Base-by-base conservation (phyloP, 1,284 basidiomycete genomes). In the Abortiporus biennis region DNA sequence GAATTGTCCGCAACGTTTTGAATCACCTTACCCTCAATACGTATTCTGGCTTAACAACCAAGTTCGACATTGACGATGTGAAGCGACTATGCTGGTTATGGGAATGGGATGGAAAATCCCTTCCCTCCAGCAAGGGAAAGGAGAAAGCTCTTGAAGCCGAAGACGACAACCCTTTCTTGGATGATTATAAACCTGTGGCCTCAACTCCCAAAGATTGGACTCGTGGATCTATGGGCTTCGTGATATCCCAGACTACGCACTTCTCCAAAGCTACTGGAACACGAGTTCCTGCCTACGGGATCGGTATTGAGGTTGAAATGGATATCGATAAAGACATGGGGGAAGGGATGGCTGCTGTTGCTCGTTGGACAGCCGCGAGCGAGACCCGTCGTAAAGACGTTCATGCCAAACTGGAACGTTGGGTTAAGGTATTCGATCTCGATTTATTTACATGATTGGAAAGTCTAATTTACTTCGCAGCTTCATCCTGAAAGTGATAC, bases 261-360 rank as follows among this genome's bases (percentile, higher is more conserved):
- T 76, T 80, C 55, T 76, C 72, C 11, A 85, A 81, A 53, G 52
- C 63, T 2, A 71, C 72, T n/a, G 73, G 75, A 12, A 80, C 78
- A 50, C 76, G 86, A 27, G 66, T 86, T 11, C 78, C 85, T 23
- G 87, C 75, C 0, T 90, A 89, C 58, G 86, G 87, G 11, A 73
- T 90, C 47, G 87, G 87, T 2, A 85, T 90, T 41, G 85, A 90
- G 60, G 85, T 89, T 22, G 85, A 89, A 54, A 83, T 87, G 67
- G 77, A 88, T 52, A 76, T 87, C 42, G 83, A 87, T 61, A 85
- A 83, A 61, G 79, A 74, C 47, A 80, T 85, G 80, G 67, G 66
- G 15, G 78, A 74, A 36, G 86, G 86, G 5, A 89, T 90, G 79
- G 85, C 85, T 39, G 83, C 86, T 23, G 83, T 90, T 36, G 87